Percentiles rank a stretch among this genome's conserved stretches.
phyloP scores from a whole-genome alignment of 768 basidiomycete species.

The Boletus coccyginus region DNA sequence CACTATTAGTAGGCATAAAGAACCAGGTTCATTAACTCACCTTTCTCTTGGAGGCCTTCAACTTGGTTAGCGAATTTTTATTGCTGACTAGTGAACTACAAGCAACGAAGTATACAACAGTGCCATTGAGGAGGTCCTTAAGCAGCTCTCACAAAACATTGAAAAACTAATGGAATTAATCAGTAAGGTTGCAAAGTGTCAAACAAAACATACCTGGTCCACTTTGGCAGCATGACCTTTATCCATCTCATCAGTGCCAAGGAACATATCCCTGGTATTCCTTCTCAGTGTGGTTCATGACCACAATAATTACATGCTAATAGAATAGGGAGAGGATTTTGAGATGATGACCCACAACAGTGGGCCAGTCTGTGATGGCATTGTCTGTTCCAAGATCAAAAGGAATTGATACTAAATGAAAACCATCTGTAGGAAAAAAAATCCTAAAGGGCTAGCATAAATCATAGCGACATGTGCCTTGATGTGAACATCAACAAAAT shows the following conservation, averaged over 20 bases:
- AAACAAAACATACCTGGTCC: background rate
- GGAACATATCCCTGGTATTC: background rate
- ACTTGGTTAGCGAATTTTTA: background rate
- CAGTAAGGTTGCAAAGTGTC: too few relatives aligned
- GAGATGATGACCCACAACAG: background rate
- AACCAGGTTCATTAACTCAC: too few relatives aligned
- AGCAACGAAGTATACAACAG: background rate
- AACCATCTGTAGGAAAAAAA: background rate
- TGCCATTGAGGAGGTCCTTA: background rate
- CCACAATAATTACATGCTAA: background rate
- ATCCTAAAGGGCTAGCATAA: background rate
- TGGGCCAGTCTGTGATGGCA: background rate
- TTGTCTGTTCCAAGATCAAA: background rate
- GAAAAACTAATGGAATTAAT: too few relatives aligned
- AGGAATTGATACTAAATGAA: background rate
- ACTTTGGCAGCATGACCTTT: background rate
- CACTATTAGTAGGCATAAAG: background rate
- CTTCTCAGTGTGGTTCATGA: background rate
- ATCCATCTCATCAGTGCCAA: background rate
- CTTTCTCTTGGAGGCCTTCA: background rate
- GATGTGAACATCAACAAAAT: accelerated
- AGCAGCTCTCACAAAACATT: background rate
- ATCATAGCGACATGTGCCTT: background rate
- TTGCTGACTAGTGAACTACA: background rate
- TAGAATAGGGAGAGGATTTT: background rate